phyloP scores from a whole-genome alignment of 2,329 filamentous ascomycete species.

The Diaporthe sp. region DNA sequence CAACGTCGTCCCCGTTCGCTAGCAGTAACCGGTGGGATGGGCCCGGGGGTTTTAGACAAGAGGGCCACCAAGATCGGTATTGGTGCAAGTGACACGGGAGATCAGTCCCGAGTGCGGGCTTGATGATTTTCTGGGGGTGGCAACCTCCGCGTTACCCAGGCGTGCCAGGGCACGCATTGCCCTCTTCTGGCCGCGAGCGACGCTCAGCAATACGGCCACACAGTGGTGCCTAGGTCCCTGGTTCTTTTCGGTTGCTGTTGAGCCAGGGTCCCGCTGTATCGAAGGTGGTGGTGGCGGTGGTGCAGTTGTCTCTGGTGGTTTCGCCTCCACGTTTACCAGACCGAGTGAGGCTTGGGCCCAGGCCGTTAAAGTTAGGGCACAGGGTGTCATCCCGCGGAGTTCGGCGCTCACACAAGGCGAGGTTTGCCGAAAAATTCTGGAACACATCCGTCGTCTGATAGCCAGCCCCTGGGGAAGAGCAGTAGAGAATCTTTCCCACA shows the following conservation, averaged over 20 bases:
- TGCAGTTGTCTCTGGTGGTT: conserved; percentile 14
- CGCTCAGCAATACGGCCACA: background rate
- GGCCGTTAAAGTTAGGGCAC: conserved; percentile 6
- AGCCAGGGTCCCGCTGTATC: background rate
- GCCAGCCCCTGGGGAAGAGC: conserved; percentile 11
- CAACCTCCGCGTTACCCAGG: conserved; percentile 15
- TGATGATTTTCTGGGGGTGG: background rate
- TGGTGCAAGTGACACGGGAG: conserved; percentile 18
- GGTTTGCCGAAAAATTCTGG: conserved; percentile 14
- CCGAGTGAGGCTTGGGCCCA: conserved; percentile 23
- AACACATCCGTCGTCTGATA: conserved; percentile 34
- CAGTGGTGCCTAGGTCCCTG: background rate
- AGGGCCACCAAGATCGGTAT: conserved; percentile 23
- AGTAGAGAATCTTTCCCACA: background rate
- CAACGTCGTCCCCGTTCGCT: conserved; percentile 27
- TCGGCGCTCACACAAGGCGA: conserved; percentile 21
- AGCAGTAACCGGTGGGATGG: conserved; percentile 35
- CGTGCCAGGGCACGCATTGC: background rate
- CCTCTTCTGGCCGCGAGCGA: background rate
- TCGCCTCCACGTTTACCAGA: conserved; percentile 31
- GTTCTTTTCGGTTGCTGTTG: background rate
- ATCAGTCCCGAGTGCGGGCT: conserved; percentile 21
- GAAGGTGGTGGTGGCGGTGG: background rate
- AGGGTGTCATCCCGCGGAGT: conserved; percentile 22
- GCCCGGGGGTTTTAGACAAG: conserved; percentile 20